Evolutionary conservation across 2,329 filamentous ascomycete species (phyloP), one percentile per base, ranked within the genome.

Genomic region (Fusarium devonianum): DNA sequence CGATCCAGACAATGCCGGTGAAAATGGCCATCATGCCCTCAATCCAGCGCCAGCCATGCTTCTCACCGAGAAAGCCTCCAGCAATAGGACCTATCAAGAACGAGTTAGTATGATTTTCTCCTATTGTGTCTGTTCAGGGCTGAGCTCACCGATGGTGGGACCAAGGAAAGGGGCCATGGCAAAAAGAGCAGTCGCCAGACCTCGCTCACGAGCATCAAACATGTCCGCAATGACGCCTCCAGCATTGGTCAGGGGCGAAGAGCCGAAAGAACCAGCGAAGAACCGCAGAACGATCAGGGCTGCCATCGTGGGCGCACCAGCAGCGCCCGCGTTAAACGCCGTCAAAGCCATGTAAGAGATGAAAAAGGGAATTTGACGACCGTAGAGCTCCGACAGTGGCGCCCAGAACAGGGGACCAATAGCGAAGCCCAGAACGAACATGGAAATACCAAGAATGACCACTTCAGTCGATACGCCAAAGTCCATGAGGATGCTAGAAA

Each of bases 241-340:
- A 1, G 81, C 78, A 58, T 86, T 86, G 7, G 83, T 85, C 51
- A 88, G 69, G 1, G 84, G 81, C 0, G 83, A 83, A 0, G 82
- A 82, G 4, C 83, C 85, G 60, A 86, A 86, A 7, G 80, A 71
- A 28, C 85, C 84, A 16, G 82, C 81, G 41, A 90, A 80, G 71
- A 89, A 89, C n/a, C 87, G 81, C 28, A 88, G 74, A n/a, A 88
- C 77, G 22, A 90, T 71, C 3, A 90, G 72, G 1, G 81, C 80
- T 36, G 73, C 73, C 51, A 86, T 83, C 58, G 80, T 84, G 47
- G 81, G 72, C 0, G 80, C 73, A 7, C 79, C 85, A 2, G 83
- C 80, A 13, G 76, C 77, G 4, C 77, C 85, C 16, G 79, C 83
- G 59, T 82, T 86, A 66, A 89, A 89, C 1, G 78, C 78, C 2